Percentiles rank a stretch among this genome's conserved stretches.
Conservation (phyloP, 2,329 filamentous ascomycete species). For the Curvularia spicifera region DNA sequence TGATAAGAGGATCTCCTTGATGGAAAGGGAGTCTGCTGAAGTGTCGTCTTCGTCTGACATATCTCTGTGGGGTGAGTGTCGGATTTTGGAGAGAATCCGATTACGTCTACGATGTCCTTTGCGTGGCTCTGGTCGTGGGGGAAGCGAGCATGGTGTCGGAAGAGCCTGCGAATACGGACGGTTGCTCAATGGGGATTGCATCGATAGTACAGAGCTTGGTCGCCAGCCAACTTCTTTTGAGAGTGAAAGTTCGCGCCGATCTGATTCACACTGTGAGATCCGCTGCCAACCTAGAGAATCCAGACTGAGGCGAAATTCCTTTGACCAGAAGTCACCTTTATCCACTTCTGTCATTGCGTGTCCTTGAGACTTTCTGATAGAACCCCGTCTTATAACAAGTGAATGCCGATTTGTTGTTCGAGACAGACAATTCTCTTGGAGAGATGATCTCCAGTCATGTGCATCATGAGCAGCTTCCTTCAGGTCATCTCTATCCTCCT, state of each 20-base stretch:
- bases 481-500: slow-evolving; percentile 12
- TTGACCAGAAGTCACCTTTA: neutral
- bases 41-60: neutral
- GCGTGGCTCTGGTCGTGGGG: neutral
- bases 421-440: neutral
- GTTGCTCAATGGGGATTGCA: slow-evolving; percentile 10
- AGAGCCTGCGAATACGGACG: slow-evolving; percentile 13
- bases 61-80: neutral
- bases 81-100: slow-evolving; percentile 5
- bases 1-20: slow-evolving; percentile 68
- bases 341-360: slow-evolving; percentile 2
- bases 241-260: slow-evolving; percentile 6
- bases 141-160: neutral
- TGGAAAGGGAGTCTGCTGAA: slow-evolving; percentile 24
- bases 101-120: neutral
- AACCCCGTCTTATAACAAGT: neutral
- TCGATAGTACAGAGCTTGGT: slow-evolving; percentile 13
- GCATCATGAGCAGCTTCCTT: slow-evolving; percentile 11
- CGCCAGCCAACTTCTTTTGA: slow-evolving; percentile 14
- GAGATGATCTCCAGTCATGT: neutral
- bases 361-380: neutral
- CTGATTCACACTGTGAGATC: slow-evolving; percentile 6
- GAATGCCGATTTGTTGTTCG: slow-evolving; percentile 1
- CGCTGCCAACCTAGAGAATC: slow-evolving; percentile 8
- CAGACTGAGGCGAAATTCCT: slow-evolving; percentile 10